Conservation (phyloP, 164 flowering plant genomes). For the Sedum album region DNA sequence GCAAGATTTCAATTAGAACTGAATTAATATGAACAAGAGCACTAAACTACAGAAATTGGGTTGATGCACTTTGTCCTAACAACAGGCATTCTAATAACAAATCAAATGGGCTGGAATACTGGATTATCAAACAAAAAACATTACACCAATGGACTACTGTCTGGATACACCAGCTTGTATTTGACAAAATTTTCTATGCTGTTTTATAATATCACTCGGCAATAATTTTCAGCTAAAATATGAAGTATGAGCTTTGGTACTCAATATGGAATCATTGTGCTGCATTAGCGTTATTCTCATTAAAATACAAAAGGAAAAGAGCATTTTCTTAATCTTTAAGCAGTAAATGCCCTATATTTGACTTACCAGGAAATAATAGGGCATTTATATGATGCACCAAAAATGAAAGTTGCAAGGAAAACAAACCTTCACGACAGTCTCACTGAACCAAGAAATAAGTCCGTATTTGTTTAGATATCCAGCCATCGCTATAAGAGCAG, state of each 20-base stretch:
- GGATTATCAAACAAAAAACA: too few relatives aligned
- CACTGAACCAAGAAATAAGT: conserved; percentile 86
- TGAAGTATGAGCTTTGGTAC: neutral
- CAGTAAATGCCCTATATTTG: neutral
- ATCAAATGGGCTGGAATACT: too few relatives aligned
- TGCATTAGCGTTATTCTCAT: neutral
- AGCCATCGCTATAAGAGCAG: conserved; percentile 98
- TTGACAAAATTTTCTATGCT: neutral
- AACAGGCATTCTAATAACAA: too few relatives aligned
- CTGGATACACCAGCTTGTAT: too few relatives aligned
- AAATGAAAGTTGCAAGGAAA: neutral
- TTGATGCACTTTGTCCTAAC: too few relatives aligned
- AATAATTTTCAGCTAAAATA: too few relatives aligned
- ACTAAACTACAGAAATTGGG: too few relatives aligned
- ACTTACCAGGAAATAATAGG: neutral
- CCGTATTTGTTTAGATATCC: conserved; percentile 93
- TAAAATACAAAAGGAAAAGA: neutral
- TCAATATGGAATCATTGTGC: neutral
- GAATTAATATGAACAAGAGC: too few relatives aligned
- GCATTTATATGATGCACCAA: neutral
- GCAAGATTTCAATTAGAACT: too few relatives aligned
- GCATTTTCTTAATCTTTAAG: neutral
- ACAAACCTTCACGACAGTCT: conserved; percentile 82
- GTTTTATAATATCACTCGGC: neutral
- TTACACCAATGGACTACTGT: too few relatives aligned